Conservation (phyloP, 1,139 yeast genomes). For the Taiozyma sp. region DNA sequence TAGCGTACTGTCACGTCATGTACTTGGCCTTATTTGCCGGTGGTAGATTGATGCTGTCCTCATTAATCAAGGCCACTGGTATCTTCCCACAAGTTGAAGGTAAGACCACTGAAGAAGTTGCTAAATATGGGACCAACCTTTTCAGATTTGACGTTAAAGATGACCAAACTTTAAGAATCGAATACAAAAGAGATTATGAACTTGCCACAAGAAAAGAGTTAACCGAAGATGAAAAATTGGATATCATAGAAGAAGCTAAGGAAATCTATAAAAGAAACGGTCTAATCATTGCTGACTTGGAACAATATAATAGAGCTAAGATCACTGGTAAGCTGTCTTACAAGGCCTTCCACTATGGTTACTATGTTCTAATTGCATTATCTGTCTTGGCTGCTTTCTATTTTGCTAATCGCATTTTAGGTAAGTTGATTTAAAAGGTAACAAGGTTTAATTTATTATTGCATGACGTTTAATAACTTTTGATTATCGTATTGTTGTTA, state of each 20-base stretch:
- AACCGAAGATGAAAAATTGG: slow-evolving; percentile 64
- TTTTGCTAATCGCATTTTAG: not conserved
- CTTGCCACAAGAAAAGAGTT: slow-evolving; percentile 62
- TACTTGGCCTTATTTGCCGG: slow-evolving; percentile 87
- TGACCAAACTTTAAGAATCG: slow-evolving; percentile 56
- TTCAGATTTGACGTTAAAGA: slow-evolving; percentile 69
- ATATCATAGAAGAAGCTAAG: slow-evolving; percentile 62
- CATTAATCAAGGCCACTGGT: slow-evolving; percentile 60
- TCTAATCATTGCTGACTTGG: slow-evolving; percentile 58
- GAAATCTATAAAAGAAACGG: slow-evolving; percentile 62
- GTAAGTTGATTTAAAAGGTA: not conserved
- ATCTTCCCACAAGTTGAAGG: slow-evolving; percentile 71
- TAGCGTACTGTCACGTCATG: slow-evolving; percentile 86
- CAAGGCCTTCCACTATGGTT: slow-evolving; percentile 35
- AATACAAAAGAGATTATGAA: slow-evolving; percentile 74
- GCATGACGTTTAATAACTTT: not conserved
- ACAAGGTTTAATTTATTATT: not conserved
- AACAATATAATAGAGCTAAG: slow-evolving; percentile 52
- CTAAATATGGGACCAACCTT: slow-evolving; percentile 60
- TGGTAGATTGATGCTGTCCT: slow-evolving; percentile 67
- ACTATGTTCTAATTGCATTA: slow-evolving; percentile 14
- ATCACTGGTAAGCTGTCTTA: slow-evolving; percentile 53
- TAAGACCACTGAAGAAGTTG: slow-evolving; percentile 54
- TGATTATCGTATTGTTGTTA: not conserved
- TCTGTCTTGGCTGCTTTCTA: slow-evolving; percentile 3